Evolutionary conservation across 2,329 filamentous ascomycete genomes (phyloP).

Genomic region (Pseudocercospora fijiensis): DNA sequence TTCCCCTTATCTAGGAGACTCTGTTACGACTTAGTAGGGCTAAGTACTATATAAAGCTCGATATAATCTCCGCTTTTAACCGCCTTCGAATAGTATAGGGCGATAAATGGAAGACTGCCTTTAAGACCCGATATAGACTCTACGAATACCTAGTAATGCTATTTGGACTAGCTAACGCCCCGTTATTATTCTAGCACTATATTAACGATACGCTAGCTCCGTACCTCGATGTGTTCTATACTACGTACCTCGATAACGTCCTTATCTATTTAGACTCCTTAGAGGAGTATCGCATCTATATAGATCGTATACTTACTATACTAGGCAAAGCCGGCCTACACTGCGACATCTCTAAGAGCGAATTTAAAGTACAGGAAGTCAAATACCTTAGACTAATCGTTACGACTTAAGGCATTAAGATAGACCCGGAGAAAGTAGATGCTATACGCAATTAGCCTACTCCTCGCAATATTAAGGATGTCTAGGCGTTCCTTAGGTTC

Average conservation of each 20-base stretch:
- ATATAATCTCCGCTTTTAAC: conserved; percentile 33
- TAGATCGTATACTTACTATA: conserved; percentile 6
- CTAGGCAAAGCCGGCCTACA: conserved; percentile 13
- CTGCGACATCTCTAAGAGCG: conserved; percentile 17
- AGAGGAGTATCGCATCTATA: conserved; percentile 3
- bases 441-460: not conserved
- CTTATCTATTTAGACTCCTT: conserved; percentile 30
- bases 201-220: conserved; percentile 28
- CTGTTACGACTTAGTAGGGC: conserved; percentile 22
- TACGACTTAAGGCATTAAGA: not conserved
- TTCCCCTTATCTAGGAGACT: conserved; percentile 32
- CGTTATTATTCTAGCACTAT: conserved; percentile 32
- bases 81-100: conserved; percentile 28
- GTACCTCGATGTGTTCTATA: conserved; percentile 22
- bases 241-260: conserved; percentile 37
- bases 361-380: conserved; percentile 16
- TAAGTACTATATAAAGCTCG: conserved; percentile 12
- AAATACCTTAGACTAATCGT: conserved; percentile 24
- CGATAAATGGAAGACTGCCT: conserved; percentile 30
- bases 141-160: conserved; percentile 33
- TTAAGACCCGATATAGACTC: conserved; percentile 27
- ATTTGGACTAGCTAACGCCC: conserved; percentile 30
- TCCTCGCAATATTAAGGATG: not conserved
- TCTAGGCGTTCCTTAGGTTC: not conserved
- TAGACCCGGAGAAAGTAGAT: not conserved